These are phyloP conservation scores for Acacia acuminata DNA, from an alignment of 306 rosid species.

Conservation along the genomic window DNA sequence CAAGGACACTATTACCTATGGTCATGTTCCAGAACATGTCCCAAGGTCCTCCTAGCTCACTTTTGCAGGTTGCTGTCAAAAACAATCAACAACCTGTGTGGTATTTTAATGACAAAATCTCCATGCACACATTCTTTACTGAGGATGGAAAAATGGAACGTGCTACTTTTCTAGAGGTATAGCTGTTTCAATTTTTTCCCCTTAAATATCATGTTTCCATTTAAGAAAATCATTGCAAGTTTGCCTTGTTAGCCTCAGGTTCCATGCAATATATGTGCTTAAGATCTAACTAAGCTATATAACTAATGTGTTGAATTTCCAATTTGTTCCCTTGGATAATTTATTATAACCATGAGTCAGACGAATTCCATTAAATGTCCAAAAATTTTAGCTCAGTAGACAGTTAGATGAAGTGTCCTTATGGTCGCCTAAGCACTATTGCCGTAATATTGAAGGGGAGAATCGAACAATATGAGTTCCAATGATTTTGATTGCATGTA, in stretches of 20 bases:
- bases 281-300: background rate
- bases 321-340: conserved; percentile 1
- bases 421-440: background rate
- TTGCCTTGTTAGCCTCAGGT: background rate
- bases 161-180: conserved; percentile 86
- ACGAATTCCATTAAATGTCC: background rate
- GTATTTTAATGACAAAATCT: conserved; percentile 86
- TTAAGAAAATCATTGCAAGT: background rate
- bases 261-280: background rate
- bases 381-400: background rate
- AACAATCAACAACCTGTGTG: conserved; percentile 94
- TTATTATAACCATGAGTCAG: background rate
- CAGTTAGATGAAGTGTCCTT: background rate
- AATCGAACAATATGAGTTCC: background rate
- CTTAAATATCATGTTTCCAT: background rate
- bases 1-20: conserved; percentile 83
- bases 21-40: conserved; percentile 88
- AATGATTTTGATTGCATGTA: conserved; percentile 8
- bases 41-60: conserved; percentile 95
- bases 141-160: conserved; percentile 99
- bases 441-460: background rate
- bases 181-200: conserved; percentile 16
- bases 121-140: conserved; percentile 69
- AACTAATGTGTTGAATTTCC: background rate
- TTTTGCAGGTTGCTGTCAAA: conserved; percentile 88